Base-by-base conservation (phyloP, 768 basidiomycete genomes). In the Hysterangium stoloniferum region DNA sequence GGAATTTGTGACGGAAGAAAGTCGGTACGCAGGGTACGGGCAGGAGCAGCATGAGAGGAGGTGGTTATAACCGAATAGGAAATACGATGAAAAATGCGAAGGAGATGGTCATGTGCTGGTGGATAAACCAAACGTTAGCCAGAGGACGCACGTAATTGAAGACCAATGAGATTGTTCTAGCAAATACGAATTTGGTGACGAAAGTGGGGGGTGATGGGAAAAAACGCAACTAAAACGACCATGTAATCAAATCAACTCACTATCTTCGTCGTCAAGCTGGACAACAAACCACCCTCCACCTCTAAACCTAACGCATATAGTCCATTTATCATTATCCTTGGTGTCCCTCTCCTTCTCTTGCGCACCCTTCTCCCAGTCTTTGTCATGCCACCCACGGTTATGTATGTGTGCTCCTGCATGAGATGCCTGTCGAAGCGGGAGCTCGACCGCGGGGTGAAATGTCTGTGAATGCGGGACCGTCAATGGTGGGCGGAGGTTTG, bases 1-100 rank as follows among this genome's bases (percentile, higher is more conserved):
- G 49, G 49, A 19, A 51, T 51, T n/a, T 37, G 49, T 24, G 40
- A 41, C 6, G 49, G 49, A 27, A 51, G 37, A 40, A 51, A 51
- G n/a, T 25, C 49, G 13, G 49, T 51, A 7, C 49, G 49, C 2
- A 51, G 38, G 4, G 49, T 51, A 7, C 49, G 49, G 15, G 41
- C 31, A 11, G 24, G 37, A 11, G 24, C 38, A 13, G 44, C 31
- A 19, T 20, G 40, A 17, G 28, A 41, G 19, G 22, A 12, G 11
- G 17, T 12, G 12, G 29, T 22, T 17, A 28, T 22, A n/a, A 36
- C 35, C 7, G 49, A 32, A 33, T 51, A 51, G 24, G 49, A 19
- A 4, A 51, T 22, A 12, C 49, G 4, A 29, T 51, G 49, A 29
- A 51, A 29, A n/a, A 43, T 42, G 5, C 49, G 49, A 7, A 51